Evolutionary conservation across 2,329 filamentous ascomycete species (phyloP), one percentile per base, ranked within the genome.

Genomic region (Fusarium citri): DNA sequence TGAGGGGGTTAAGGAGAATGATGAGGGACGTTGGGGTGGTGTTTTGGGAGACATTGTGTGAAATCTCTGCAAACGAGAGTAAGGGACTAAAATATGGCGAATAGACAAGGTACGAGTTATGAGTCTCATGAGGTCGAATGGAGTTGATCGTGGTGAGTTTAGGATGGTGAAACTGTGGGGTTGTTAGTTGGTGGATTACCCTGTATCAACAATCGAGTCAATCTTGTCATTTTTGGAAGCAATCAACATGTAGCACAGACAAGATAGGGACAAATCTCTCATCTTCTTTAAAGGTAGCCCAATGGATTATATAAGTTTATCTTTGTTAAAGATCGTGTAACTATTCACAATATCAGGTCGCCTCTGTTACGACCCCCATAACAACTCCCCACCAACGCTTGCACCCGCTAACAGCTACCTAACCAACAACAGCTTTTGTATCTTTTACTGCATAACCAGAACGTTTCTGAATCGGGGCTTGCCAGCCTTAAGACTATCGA

Each of bases 381-480:
- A 25, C 12, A 5, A 11, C 16, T 1, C 15, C 0, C 16, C 15
- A 23, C 20, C 41, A 43, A 43, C 41, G 41, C 41, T 4, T 18
- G 14, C 20, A 43, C 41, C 22, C 6, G 22, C 41, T 16, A 43
- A 23, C 20, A 43, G n/a, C n/a, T n/a, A 23, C 4, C 2, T 3
- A 23, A 23, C 1, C 22, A 51, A 20, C 18, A 8, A 16, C 22
- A 20, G n/a, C 8, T 3, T 18, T 15, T n/a, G 0, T 9, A 50
- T 11, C 12, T 3, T 18, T 15, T 42, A 59, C 48, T 55, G n/a
- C 49, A 64, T 76, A 6, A 81, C 72, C 47, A 85, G 64, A 1
- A 85, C 83, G 18, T 80, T 82, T 34, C 83, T 77, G 71, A 85
- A 85, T 5, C 83, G 77, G 22, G 82, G 82, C 69, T 82, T 83